Base-by-base conservation (phyloP, 257 asterid genomes). In the Solanum gandarillasii region DNA sequence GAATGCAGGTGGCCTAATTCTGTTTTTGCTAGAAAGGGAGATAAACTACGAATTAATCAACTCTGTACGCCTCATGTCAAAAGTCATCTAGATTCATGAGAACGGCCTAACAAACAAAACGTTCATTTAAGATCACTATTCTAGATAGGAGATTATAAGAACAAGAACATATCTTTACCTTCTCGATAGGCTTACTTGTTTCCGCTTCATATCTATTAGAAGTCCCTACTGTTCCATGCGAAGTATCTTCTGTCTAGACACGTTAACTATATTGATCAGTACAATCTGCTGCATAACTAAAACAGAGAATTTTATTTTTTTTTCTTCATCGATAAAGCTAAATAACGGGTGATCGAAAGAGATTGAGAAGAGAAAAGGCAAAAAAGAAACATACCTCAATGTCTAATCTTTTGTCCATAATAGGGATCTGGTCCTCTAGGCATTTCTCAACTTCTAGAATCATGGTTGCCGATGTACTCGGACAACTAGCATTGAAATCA, bases 181-280 rank as follows among this genome's bases (percentile, higher is more conserved):
- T 95, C 41, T 94, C 96, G 62, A 83, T 87, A 1, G 98, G 95
- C 83, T 93, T 96, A 65, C 90, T 92, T 23, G 94, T 91, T 88
- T 93, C 98, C 70, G 89, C 95, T 73, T 96, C 98, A 87, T 93
- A 97, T 58, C 93, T 96, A 90, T 89, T 89, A 34, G 97, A 93
- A 48, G 92, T 90, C 82, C 93, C 96, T 32, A 65, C 91, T 12
- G 95, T 92, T 94, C 98, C 98, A 86, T 92, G 95, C 21, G 95
- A 96, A 90, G 98, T 91, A 83, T 95, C 95, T 88, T 93, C 98
- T 7, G 96, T 93, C 99, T 96, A 87, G 72, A 91, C 36, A 87
- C n/a, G 35, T 41, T 41, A 41, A 86, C 23, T 75, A 46, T 86
- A 86, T 32, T 3, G 11, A 86, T 41, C 73, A 86, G 68, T 86